Conservation (phyloP, 306 rosid genomes). For the Quercus cerris region DNA sequence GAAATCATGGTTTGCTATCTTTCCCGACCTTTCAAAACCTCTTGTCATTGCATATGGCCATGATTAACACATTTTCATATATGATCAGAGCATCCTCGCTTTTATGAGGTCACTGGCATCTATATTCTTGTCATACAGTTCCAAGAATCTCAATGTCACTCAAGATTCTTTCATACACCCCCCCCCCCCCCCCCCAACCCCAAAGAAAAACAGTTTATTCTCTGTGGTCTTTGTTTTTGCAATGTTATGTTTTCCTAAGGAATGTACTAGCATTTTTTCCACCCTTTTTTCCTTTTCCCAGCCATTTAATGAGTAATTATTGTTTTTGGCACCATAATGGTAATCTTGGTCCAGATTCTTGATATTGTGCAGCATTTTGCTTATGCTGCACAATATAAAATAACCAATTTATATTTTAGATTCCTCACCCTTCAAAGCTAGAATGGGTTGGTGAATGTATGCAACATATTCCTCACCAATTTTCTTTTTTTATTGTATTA, state of each 20-base stretch:
- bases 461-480: background rate
- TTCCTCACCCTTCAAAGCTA: background rate
- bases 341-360: background rate
- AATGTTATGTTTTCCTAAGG: background rate
- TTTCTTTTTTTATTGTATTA: background rate
- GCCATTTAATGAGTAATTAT: background rate
- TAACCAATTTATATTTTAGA: too few species aligned
- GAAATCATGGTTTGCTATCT: too few species aligned
- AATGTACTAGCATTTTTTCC: background rate
- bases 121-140: background rate
- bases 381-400: background rate
- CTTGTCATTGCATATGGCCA: background rate
- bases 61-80: background rate
- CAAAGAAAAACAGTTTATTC: background rate
- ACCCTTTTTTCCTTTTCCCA: background rate
- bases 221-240: background rate
- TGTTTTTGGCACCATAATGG: background rate
- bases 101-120: background rate
- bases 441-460: too few species aligned
- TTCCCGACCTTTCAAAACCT: background rate
- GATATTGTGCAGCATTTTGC: background rate
- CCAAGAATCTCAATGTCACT: background rate
- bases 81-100: background rate
- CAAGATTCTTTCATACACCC: background rate
- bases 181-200: background rate